Percentiles rank a stretch among this genome's conserved stretches.
Conservation (phyloP, 192 early-diverging fungal genomes). For the Gryganskiella cystojenkinii region DNA sequence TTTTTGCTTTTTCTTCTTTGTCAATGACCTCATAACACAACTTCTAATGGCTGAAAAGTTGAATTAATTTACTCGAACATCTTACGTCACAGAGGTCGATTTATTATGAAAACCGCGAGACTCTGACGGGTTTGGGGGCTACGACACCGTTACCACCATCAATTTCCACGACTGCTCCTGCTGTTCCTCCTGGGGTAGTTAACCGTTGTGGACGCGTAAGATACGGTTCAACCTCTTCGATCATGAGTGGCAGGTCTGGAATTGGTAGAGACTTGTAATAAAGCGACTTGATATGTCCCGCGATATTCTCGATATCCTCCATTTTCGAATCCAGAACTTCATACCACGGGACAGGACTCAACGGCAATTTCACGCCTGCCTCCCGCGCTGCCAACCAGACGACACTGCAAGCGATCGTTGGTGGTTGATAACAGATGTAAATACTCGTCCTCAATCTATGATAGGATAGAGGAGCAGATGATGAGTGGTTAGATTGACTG, state of each 20-base stretch:
- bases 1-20: too few relatives aligned
- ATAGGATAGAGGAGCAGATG: neutral
- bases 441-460: slow-evolving; percentile 78
- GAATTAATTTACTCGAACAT: too few relatives aligned
- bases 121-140: too few relatives aligned
- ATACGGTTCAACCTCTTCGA: slow-evolving; percentile 62
- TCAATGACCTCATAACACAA: too few relatives aligned
- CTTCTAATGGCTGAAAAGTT: too few relatives aligned
- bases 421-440: slow-evolving; percentile 80
- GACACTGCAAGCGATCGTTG: slow-evolving; percentile 86
- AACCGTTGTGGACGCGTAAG: too few relatives aligned
- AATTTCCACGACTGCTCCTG: too few relatives aligned
- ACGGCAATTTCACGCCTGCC: slow-evolving; percentile 73
- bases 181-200: too few relatives aligned
- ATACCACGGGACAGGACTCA: slow-evolving; percentile 88
- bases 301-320: slow-evolving; percentile 74
- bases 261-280: slow-evolving; percentile 62
- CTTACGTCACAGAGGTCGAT: too few relatives aligned
- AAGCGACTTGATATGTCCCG: slow-evolving; percentile 69
- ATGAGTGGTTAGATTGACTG: neutral
- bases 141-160: too few relatives aligned
- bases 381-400: slow-evolving; percentile 86
- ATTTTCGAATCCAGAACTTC: slow-evolving; percentile 80
- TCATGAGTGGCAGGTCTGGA: slow-evolving; percentile 66
- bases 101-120: too few relatives aligned